phyloP scores from a whole-genome alignment of 2,329 filamentous ascomycete species.

The Pseudophaeomoniella oleicola region DNA sequence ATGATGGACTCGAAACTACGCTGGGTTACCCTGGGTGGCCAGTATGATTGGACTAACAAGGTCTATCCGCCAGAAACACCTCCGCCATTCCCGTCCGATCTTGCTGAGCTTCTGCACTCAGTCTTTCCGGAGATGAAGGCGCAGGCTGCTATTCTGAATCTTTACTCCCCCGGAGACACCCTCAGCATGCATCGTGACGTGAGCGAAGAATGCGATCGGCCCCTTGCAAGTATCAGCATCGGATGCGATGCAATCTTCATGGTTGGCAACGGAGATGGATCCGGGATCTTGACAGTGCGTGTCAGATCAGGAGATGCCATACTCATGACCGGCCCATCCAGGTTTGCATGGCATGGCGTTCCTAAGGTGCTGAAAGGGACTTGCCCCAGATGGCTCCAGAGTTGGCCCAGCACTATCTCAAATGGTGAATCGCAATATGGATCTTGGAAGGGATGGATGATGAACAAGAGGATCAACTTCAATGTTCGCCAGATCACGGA shows the following conservation, averaged over 20 bases:
- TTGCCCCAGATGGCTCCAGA: slow-evolving; percentile 57
- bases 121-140: slow-evolving; percentile 66
- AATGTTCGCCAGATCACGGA: slow-evolving; percentile 83
- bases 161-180: slow-evolving; percentile 82
- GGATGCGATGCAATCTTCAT: slow-evolving; percentile 87
- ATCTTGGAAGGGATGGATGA: slow-evolving; percentile 78
- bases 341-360: slow-evolving; percentile 92
- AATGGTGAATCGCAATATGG: slow-evolving; percentile 33
- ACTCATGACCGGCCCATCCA: slow-evolving; percentile 68
- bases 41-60: slow-evolving; percentile 91
- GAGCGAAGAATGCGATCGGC: slow-evolving; percentile 65
- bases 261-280: slow-evolving; percentile 48
- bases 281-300: slow-evolving; percentile 36
- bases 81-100: slow-evolving; percentile 60
- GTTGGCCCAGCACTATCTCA: slow-evolving; percentile 51
- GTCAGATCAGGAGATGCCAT: slow-evolving; percentile 77
- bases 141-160: slow-evolving; percentile 84
- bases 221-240: slow-evolving; percentile 71
- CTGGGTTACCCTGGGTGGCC: slow-evolving; percentile 88
- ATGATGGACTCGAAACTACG: slow-evolving; percentile 69
- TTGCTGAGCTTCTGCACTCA: slow-evolving; percentile 49
- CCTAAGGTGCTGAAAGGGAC: slow-evolving; percentile 70
- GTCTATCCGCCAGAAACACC: slow-evolving; percentile 56
- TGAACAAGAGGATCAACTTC: slow-evolving; percentile 71
- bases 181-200: slow-evolving; percentile 90